phyloP scores from a whole-genome alignment of 164 flowering plant genomes.

The Cinnamomum micranthum region DNA sequence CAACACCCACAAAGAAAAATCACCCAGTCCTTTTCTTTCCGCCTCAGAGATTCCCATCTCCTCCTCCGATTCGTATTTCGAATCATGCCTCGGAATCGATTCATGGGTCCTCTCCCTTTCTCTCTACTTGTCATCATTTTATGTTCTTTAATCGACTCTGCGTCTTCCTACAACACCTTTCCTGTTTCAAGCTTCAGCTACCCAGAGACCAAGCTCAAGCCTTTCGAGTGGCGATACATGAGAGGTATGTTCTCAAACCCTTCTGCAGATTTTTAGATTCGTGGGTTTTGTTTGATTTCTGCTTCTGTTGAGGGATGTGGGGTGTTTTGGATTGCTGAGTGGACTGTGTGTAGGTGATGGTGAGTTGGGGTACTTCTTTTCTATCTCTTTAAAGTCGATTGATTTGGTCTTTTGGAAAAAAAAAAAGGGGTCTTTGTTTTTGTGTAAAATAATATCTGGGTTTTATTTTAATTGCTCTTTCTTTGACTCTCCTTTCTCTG shows the following conservation, averaged over 20 bases:
- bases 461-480: neutral
- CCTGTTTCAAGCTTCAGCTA: conserved; percentile 61
- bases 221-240: conserved; percentile 66
- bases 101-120: conserved; percentile 26
- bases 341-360: neutral
- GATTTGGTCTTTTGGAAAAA: neutral
- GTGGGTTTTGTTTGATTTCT: neutral
- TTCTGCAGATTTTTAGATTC: neutral
- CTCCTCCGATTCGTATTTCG: neutral
- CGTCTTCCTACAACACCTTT: conserved; percentile 29
- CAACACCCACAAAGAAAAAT: no score
- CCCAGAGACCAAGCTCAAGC: conserved; percentile 44
- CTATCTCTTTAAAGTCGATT: neutral
- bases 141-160: conserved; percentile 7
- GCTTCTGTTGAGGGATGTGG: neutral
- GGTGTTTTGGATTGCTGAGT: neutral
- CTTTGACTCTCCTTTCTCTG: neutral
- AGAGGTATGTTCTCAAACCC: conserved; percentile 45
- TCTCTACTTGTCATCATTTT: conserved; percentile 15
- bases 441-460: neutral
- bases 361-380: neutral
- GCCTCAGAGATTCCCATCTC: neutral
- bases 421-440: neutral
- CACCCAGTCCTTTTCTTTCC: neutral
- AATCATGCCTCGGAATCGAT: conserved; percentile 31